Evolutionary conservation across 2,329 filamentous ascomycete genomes (phyloP).

Genomic region (Stagonosporopsis tanaceti): DNA sequence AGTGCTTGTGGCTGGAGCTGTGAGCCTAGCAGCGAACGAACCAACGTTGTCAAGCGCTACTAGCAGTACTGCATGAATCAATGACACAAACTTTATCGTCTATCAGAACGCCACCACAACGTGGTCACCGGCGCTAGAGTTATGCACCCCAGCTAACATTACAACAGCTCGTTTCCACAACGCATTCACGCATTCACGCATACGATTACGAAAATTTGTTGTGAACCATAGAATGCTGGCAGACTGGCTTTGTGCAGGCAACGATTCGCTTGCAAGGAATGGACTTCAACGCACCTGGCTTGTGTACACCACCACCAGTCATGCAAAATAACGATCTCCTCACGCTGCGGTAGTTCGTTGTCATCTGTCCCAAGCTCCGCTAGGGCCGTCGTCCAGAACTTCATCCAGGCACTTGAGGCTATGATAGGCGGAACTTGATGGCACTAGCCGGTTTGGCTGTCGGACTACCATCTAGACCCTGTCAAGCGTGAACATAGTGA

Average conservation of each 20-base stretch:
- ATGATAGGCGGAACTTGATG: conserved; percentile 4
- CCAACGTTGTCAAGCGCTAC: conserved; percentile 6
- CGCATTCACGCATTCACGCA: not conserved
- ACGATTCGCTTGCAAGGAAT: not conserved
- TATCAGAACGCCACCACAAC: conserved; percentile 1
- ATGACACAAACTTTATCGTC: conserved; percentile 3
- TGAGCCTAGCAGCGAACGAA: conserved; percentile 4
- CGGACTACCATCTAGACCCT: conserved; percentile 10
- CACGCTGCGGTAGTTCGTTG: conserved; percentile 1
- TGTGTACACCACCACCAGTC: not conserved
- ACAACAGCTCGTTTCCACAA: conserved; percentile 10
- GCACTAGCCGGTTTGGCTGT: conserved; percentile 12
- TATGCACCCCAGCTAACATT: conserved; percentile 10
- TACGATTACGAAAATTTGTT: conserved; percentile 3
- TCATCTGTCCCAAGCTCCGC: conserved; percentile 4
- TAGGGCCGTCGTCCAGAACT: conserved; percentile 4
- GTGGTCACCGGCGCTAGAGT: conserved; percentile 1
- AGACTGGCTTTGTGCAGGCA: not conserved
- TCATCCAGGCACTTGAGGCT: not conserved
- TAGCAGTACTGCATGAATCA: not conserved
- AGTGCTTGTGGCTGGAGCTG: conserved; percentile 7
- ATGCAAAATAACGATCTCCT: conserved; percentile 19
- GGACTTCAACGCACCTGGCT: not conserved
- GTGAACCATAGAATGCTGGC: not conserved
- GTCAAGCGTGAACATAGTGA: conserved; percentile 10